Base-by-base conservation (phyloP, 441 rosid species). In the Theobroma grandiflorum region DNA sequence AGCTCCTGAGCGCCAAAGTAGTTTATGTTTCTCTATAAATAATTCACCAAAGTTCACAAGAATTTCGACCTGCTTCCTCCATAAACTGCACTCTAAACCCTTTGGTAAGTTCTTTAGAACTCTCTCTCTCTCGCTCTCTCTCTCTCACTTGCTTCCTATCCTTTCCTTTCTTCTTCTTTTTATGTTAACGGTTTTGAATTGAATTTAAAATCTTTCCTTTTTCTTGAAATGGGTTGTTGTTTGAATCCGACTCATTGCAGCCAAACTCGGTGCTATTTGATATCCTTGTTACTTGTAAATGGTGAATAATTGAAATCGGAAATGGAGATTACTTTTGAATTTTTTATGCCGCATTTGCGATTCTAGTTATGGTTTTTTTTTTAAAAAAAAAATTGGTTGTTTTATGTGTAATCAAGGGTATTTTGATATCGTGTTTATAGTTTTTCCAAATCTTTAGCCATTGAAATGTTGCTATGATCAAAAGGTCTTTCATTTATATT, bases 311-410 rank as follows among this genome's bases (percentile, higher is more conserved):
- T 26, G 31, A 26, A 26, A 26, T 26, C 31, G 31, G 31, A 26
- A 26, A 26, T 26, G 31, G 31, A 26, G 31, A 26, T 26, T 26
- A 26, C 31, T 45, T 45, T 45, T 45, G 45, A 42, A 4, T 42
- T 42, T 42, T 8, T 8, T 33, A 9, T 8, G 68, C 45, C 33
- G 68, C 80, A 43, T 72, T 81, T 70, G 33, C 35, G 59, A 40
- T 58, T 57, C 31, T 55, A 40, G 50, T 40, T 55, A 35, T 72
- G 62, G 10, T 14, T 47, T 10, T 45, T 69, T 22, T 26, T 26
- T 26, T 26, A 26, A 0, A 26, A 26, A 26, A 26, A 45, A 9
- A 47, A 22, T 71, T 1, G 38, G 16, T 55, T 37, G 64, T 5
- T 53, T 38, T 8, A 71, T 37, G 53, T 50, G 55, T 38, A 55